phyloP scores from a whole-genome alignment of 805 yeast species.

The Pichia insulana region DNA sequence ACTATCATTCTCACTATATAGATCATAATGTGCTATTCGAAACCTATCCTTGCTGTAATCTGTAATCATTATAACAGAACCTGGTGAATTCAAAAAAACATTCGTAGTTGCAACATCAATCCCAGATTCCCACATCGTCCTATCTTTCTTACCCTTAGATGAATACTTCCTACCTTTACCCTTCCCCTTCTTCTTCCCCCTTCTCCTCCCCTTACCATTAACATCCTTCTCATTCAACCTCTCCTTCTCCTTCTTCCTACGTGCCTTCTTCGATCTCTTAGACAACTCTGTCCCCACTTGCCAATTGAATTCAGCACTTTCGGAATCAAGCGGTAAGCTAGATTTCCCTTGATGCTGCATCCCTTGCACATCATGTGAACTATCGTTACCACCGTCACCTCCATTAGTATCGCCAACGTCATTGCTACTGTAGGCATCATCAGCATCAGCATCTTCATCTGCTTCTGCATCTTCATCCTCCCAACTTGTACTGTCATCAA shows the following conservation, averaged over 20 bases:
- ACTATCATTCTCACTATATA: constrained; percentile 22
- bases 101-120: constrained; percentile 42
- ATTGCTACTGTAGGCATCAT: no score
- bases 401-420: no score
- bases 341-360: no score
- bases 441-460: no score
- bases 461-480: not conserved
- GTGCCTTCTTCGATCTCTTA: no score
- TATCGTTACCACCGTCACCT: no score
- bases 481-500: not conserved
- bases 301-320: no score
- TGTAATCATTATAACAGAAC: constrained; percentile 44
- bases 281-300: no score
- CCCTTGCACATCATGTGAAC: no score
- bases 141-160: constrained; percentile 30
- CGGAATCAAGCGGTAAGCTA: no score
- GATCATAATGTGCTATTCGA: constrained; percentile 36
- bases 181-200: constrained; percentile 1
- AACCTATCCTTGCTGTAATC: constrained; percentile 41
- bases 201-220: not conserved
- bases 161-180: constrained; percentile 9
- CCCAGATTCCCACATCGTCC: constrained; percentile 55
- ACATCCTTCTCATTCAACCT: not conserved
- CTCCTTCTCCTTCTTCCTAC: not conserved
- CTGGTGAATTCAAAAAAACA: constrained; percentile 42